Evolutionary conservation across 495 filamentous ascomycete genomes (phyloP).

Genomic region (Evansstolkia leycettana): DNA sequence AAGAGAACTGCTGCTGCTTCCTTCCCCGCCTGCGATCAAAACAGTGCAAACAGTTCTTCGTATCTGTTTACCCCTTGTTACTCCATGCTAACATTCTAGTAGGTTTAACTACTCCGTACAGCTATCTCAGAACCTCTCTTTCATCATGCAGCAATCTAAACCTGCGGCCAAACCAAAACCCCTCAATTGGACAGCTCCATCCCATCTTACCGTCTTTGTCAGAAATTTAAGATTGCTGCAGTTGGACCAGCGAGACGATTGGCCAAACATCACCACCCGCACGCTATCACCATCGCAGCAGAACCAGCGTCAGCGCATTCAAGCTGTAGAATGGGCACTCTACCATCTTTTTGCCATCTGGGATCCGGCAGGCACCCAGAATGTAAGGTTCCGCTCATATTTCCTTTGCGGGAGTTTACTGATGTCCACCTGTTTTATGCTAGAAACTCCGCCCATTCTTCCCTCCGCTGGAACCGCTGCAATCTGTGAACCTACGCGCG

Average conservation of each 20-base stretch:
- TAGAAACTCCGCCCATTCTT: constrained; percentile 85
- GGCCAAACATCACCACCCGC: constrained; percentile 55
- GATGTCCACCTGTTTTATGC: constrained; percentile 1
- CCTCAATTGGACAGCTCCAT: constrained; percentile 29
- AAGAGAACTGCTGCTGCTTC: background rate
- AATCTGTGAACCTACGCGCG: constrained; percentile 77
- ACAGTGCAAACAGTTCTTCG: constrained; percentile 4
- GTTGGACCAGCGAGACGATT: constrained; percentile 60
- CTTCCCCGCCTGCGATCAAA: background rate
- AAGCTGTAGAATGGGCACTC: constrained; percentile 72
- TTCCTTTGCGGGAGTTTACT: constrained; percentile 2
- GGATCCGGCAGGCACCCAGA: constrained; percentile 60
- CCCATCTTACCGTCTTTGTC: constrained; percentile 55
- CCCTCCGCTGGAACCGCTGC: constrained; percentile 72
- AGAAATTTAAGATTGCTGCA: constrained; percentile 71
- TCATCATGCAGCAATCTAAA: constrained; percentile 21
- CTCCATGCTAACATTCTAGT: constrained; percentile 21
- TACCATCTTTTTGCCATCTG: constrained; percentile 73
- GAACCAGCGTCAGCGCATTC: constrained; percentile 67
- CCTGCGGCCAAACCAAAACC: constrained; percentile 19
- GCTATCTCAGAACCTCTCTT: constrained; percentile 1
- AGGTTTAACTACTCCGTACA: constrained; percentile 23
- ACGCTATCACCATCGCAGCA: constrained; percentile 56
- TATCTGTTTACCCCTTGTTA: too few species aligned
- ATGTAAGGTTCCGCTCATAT: constrained; percentile 34